Conservation (phyloP, 495 filamentous ascomycete species). For the Neurospora discreta region DNA sequence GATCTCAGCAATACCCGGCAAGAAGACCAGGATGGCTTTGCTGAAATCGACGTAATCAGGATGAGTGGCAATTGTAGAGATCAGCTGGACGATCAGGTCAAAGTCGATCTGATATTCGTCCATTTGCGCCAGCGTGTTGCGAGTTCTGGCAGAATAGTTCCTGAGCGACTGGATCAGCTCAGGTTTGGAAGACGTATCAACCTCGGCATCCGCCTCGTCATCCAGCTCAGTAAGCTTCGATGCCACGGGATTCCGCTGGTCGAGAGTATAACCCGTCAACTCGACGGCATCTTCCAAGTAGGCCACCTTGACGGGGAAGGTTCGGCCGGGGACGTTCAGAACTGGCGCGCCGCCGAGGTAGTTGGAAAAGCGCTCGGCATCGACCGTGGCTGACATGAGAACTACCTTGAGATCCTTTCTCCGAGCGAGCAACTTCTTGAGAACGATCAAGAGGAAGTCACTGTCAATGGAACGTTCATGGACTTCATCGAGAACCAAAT, state of each 20-base stretch:
- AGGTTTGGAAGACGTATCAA: constrained; percentile 30
- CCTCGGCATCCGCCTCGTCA: constrained; percentile 44
- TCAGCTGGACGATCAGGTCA: constrained; percentile 63
- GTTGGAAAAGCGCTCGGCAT: constrained; percentile 79
- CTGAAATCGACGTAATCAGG: constrained; percentile 58
- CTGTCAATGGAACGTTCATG: constrained; percentile 93
- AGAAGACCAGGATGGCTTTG: constrained; percentile 85
- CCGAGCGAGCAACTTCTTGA: constrained; percentile 64
- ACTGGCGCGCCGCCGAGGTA: constrained; percentile 80
- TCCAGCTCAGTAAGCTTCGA: constrained; percentile 38
- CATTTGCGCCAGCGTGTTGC: constrained; percentile 58
- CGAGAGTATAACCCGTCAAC: constrained; percentile 56
- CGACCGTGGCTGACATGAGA: constrained; percentile 93
- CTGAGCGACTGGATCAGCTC: constrained; percentile 46
- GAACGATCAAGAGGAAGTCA: constrained; percentile 84
- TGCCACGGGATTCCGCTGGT: constrained; percentile 33
- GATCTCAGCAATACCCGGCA: constrained; percentile 92
- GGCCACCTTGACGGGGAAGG: constrained; percentile 78
- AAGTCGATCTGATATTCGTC: constrained; percentile 85
- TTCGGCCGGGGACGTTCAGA: constrained; percentile 80
- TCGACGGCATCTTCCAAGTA: constrained; percentile 90
- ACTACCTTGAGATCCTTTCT: constrained; percentile 69
- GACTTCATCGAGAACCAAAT: constrained; percentile 89
- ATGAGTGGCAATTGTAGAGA: constrained; percentile 59
- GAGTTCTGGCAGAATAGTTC: constrained; percentile 62